These are phyloP conservation scores for Ceratocystis alfenasii DNA, from an alignment of 2,329 filamentous ascomycete genomes.

Conservation along the genomic window DNA sequence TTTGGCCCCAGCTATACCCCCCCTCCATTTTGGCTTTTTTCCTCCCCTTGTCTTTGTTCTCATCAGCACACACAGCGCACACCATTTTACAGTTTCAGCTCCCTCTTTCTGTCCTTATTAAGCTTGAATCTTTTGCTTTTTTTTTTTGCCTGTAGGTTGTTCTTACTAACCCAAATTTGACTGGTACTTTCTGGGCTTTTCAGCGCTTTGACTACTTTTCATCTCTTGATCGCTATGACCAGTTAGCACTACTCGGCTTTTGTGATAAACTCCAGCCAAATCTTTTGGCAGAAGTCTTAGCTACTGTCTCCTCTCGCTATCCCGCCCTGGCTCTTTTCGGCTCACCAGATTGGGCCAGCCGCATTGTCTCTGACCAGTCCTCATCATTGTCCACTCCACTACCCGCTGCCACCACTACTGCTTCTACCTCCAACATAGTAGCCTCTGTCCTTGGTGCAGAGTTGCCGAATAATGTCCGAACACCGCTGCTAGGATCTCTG, in stretches of 20 bases:
- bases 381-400: not conserved
- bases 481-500: conserved; percentile 7
- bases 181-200: not conserved
- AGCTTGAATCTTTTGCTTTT: not conserved
- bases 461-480: conserved; percentile 11
- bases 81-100: not conserved
- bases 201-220: conserved; percentile 34
- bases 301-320: conserved; percentile 34
- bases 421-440: no score
- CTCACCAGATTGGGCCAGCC: conserved; percentile 33
- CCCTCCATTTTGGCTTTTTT: not conserved
- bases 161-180: conserved; percentile 18
- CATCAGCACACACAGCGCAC: not conserved
- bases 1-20: not conserved
- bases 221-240: conserved; percentile 30
- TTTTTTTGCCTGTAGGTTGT: not conserved
- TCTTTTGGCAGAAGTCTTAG: conserved; percentile 33
- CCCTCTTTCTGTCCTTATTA: not conserved
- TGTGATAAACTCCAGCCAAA: conserved; percentile 34
- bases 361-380: not conserved
- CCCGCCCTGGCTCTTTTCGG: conserved; percentile 35
- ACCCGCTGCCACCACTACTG: not conserved
- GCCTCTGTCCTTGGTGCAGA: not conserved
- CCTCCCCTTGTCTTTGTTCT: not conserved
- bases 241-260: conserved; percentile 33